Evolutionary conservation across 306 rosid genomes (phyloP), one percentile per base, ranked within the genome.

Genomic region (Nissolia schottii): DNA sequence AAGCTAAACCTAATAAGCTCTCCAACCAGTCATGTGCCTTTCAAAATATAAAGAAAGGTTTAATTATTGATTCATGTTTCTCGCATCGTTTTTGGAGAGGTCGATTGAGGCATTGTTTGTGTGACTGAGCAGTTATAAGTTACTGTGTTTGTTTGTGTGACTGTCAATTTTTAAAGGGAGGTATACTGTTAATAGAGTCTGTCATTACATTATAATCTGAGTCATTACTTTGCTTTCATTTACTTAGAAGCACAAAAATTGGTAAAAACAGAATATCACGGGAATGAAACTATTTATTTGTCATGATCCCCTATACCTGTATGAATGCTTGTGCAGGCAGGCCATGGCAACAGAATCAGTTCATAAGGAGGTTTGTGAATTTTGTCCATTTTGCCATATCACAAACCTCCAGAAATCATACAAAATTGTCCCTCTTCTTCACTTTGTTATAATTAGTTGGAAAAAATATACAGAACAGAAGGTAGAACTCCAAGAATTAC

Each of bases 221-320:
- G 76, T 57, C 69, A 64, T 55, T 23, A 73, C 64, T 9, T 16
- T 45, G 34, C 20, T 11, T 18, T 69, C 68, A 80, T 71, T 12
- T 18, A 56, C 62, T 18, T 71, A 41, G 65, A 62, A 34, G 67
- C 51, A 1, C 67, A 27, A 41, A 40, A 73, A 15, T 15, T n/a
- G 74, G 45, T n/a, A 58, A 70, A 40, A 74, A 64, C 88, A 80
- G 46, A 75, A 75, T 49, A 71, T 86, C 91, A 88, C 94, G 94
- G 91, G 89, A 57, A 77, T 70, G 75, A 77, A 84, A 77, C 80
- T 67, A 71, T 68, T 55, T 41, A 18, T 84, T 78, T 86, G 94
- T 86, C 93, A 68, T 27, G 49, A 78, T 83, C 64, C 64, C 20
- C 59, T 60, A 59, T 49, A 78, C 20, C n/a, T n/a, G n/a, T n/a